Conservation (phyloP, 1,284 basidiomycete species). For the Xanthoconium separans region DNA sequence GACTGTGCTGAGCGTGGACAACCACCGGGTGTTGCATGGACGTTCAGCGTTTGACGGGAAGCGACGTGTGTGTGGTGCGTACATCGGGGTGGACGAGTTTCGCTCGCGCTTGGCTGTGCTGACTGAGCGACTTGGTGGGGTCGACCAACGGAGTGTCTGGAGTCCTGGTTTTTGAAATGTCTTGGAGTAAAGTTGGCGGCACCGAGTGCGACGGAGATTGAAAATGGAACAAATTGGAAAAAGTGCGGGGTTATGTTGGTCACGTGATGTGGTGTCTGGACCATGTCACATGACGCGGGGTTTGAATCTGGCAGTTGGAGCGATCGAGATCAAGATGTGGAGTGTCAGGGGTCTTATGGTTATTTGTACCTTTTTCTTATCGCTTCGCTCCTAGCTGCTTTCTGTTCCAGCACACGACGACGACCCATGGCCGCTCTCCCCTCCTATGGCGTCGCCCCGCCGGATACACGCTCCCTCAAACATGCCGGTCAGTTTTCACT, state of each 20-base stretch:
- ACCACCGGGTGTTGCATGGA: constrained; percentile 93
- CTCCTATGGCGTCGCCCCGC: constrained; percentile 40
- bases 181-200: constrained; percentile 2
- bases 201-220: constrained; percentile 18
- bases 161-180: constrained; percentile 20
- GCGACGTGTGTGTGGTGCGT: constrained; percentile 93
- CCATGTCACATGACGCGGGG: constrained; percentile 21
- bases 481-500: constrained; percentile 23
- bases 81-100: constrained; percentile 88
- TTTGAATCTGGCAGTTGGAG: constrained; percentile 6
- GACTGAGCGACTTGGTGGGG: constrained; percentile 46
- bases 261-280: constrained; percentile 25
- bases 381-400: constrained; percentile 1
- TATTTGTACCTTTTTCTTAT: constrained; percentile 28
- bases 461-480: constrained; percentile 24
- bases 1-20: constrained; percentile 75
- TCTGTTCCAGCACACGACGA: constrained; percentile 5
- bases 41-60: constrained; percentile 86
- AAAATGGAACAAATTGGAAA: constrained; percentile 24
- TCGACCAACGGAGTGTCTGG: constrained; percentile 18
- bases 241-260: constrained; percentile 17
- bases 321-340: constrained; percentile 24
- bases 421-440: constrained; percentile 9
- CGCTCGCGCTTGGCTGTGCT: constrained; percentile 74
- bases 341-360: constrained; percentile 17